Evolutionary conservation across 2,329 filamentous ascomycete genomes (phyloP), one percentile per base, ranked within the genome.

Genomic region (Thelonectria olida): DNA sequence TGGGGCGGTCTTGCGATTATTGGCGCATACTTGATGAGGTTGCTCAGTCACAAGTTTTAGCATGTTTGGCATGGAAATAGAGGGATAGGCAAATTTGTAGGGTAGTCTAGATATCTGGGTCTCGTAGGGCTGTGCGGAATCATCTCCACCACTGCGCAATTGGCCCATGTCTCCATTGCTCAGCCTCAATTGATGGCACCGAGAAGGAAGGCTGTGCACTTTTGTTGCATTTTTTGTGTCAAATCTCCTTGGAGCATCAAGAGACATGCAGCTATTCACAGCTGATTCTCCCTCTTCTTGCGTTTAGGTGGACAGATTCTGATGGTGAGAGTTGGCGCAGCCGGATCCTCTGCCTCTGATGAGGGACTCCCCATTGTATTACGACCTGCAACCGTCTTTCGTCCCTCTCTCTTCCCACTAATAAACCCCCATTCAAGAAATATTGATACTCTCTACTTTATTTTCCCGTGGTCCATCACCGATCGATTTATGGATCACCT

Each of bases 1-100:
- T 76, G 73, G 47, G 73, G 73, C 12, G 73, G 72, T 6, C 58
- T 76, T 5, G 68, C 70, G 1, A 66, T 73, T 5, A 25, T 70
- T 2, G 58, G 62, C n/a, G 62, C 47, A n/a, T 61, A 45, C 34
- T 15, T 61, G 7, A n/a, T 61, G 9, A 48, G 34, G 17, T 7
- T 48, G 10, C 36, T 48, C 25, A 17, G 34, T 15, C 10, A 17
- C 8, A 8, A 23, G 8, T 55, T 38, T 10, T 25, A 22, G 20
- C 17, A 23, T 17, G 23, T 47, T 28, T 31, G 28, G 6, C 25
- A 27, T 27, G 25, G 25, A 27, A 31, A 31, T 31, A n/a, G n/a
- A n/a, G n/a, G 28, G 4, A 31, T 31, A 12, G 9, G 28, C 28
- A 12, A 31, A 13, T 13, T 31, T 31, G 28, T n/a, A n/a, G n/a